Base-by-base conservation (phyloP, 2,329 filamentous ascomycete species). In the Cladophialophora psammophila region DNA sequence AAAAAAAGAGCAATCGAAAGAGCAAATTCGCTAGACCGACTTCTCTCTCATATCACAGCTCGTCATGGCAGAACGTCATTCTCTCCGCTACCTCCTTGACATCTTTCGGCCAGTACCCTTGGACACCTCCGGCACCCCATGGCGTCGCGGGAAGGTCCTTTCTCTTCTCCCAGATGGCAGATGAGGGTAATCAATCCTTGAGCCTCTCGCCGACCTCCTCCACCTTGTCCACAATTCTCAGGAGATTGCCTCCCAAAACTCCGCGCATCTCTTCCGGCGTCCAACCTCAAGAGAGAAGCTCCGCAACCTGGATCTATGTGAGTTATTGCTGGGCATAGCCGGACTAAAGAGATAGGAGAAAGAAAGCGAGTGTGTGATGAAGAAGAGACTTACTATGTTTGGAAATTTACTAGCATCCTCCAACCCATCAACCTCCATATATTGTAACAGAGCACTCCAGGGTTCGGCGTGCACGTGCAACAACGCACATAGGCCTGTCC, bases 381-480 rank as follows among this genome's bases (percentile, higher is more conserved):
- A n/a, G 2, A 36, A 26, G 0, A 34, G 32, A 60, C 65, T 64
- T 48, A 67, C 65, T 45, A 97, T 79, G 64, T 90, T 86, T 0
- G 93, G 93, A 74, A 90, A 96, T 75, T 91, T 92, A 56, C 88
- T 88, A 6, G 96, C 93, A 77, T 97, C 93, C 52, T 95, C 92
- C 59, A 97, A 78, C 0, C 93, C 94, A 60, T 82, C 76, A 0
- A 93, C 93, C 3, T 88, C 88, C 8, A 65, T 70, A 3, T 54
- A 61, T n/a, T n/a, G n/a, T n/a, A n/a, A n/a, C n/a, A n/a, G n/a
- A n/a, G n/a, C n/a, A n/a, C n/a, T n/a, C n/a, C n/a, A n/a, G n/a
- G n/a, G n/a, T n/a, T n/a, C n/a, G n/a, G n/a, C n/a, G n/a, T n/a
- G n/a, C n/a, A n/a, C n/a, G n/a, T n/a, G n/a, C n/a, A n/a, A n/a